Conservation (phyloP, 768 basidiomycete species). For the Lentinula raphanica region DNA sequence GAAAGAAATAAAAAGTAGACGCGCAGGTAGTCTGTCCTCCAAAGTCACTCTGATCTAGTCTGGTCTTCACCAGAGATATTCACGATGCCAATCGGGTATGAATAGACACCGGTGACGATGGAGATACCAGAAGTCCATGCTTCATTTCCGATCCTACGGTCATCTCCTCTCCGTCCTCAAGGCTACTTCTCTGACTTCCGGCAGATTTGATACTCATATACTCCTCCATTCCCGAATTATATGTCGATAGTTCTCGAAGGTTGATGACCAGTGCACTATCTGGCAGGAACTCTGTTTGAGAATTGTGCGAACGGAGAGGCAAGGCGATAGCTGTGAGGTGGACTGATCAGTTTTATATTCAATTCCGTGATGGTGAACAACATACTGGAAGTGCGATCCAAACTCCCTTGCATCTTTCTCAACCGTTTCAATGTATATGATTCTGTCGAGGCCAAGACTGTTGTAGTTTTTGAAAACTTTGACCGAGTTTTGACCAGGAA, state of each 20-base stretch:
- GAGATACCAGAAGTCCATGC: too few relatives aligned
- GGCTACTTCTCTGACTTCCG: conserved; percentile 1
- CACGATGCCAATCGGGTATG: not conserved
- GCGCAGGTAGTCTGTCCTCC: too few relatives aligned
- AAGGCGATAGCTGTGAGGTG: not conserved
- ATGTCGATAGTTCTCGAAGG: conserved; percentile 3
- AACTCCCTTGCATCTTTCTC: conserved; percentile 3
- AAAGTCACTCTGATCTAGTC: too few relatives aligned
- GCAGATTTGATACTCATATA: not conserved
- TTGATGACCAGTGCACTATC: not conserved
- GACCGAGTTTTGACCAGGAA: conserved; percentile 4
- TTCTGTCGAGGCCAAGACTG: not conserved
- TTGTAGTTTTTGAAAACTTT: conserved; percentile 4
- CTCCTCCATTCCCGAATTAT: conserved; percentile 4
- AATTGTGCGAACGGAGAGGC: not conserved
- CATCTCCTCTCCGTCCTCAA: not conserved
- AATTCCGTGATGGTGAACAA: not conserved
- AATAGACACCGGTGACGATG: not conserved
- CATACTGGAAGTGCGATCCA: conserved; percentile 2
- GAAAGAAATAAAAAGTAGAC: too few relatives aligned
- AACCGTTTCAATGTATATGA: not conserved
- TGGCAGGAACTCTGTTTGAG: not conserved
- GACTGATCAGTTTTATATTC: too few relatives aligned
- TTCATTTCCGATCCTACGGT: too few relatives aligned
- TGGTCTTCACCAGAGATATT: too few relatives aligned